Base-by-base conservation (phyloP, 352 stramenopile genomes). In the Nothophytophthora sp. region DNA sequence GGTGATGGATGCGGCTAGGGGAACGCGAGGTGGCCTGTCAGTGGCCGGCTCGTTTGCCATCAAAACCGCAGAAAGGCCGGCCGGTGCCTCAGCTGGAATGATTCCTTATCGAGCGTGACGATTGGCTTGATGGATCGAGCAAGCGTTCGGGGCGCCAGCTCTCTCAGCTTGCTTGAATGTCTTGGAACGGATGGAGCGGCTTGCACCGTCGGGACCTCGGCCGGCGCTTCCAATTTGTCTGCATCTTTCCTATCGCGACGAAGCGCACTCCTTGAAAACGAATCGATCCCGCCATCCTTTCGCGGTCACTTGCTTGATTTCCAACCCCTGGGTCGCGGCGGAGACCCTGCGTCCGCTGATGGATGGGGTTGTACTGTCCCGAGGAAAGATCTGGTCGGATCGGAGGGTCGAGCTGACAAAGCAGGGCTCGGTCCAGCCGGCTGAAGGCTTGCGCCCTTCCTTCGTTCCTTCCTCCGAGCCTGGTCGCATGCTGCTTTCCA, bases 361-460 rank as follows among this genome's bases (percentile, higher is more conserved):
- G 2, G 8, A 19, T 3, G 37, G 8, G 1, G 27, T 30, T 44
- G 38, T 15, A 32, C 38, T 38, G 38, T 43, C 37, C 29, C 19
- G n/a, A 32, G 16, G 16, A 22, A 36, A 19, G 60, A 69, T 69
- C 60, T 65, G 54, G 38, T 69, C 60, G 38, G 53, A 56, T 54
- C 44, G 32, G 10, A 13, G 18, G 36, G 5, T 18, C 24, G 37
- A 29, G 7, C 39, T 22, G 37, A 29, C 7, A 37, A 50, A 50
- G 36, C 57, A 37, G n/a, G 50, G 24, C 13, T 5, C 32, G n/a
- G 25, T 5, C 3, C 28, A 23, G 15, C 6, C 34, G 34, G 5
- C 36, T 18, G 52, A 30, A 36, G 34, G 34, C 33, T 53, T 24
- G 50, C n/a, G n/a, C n/a, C 27, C 27, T 32, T 12, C 27, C 27